Base-by-base conservation (phyloP, 345 rosid species). In the Dipteronia dyeriana region DNA sequence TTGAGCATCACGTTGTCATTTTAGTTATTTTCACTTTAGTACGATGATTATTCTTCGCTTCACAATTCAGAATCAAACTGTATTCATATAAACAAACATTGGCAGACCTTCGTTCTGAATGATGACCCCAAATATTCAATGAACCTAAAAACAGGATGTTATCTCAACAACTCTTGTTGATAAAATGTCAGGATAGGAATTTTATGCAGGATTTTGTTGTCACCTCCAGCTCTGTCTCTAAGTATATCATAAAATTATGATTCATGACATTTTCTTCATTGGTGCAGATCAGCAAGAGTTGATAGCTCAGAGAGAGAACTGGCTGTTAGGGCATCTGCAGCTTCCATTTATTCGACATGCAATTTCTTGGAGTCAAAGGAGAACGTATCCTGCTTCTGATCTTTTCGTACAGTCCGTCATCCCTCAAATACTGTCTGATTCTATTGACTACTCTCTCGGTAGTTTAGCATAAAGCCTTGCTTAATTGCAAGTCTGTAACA, bases 251-350 rank as follows among this genome's bases (percentile, higher is more conserved):
- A 20, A 26, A 54, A 51, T 68, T 14, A 38, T 22, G 23, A 41
- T 71, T 10, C 9, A n/a, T 20, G 63, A 8, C 63, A 59, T 19
- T 59, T 59, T 5, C 16, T 25, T 64, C 34, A 38, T 19, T 54
- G 29, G 16, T 80, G 86, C 90, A 91, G 97, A 79, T 75, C 80
- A 23, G 87, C 79, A 80, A 79, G 82, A 71, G 82, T 76, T 0
- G 87, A 88, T 25, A 79, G 76, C 76, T 69, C 81, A 7, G 92
- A 90, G 78, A 86, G 81, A 81, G 90, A 89, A 77, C 78, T 90
- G 78, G 94, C 97, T 64, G 89, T 94, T 39, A 86, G 86, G 84
- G 98, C 99, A 13, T 95, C 99, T 73, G 99, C 99, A 76, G 99
- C 99, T 82, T 94, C 99, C 61, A 89, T 96, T 61, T 96, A 94